Percentiles rank a stretch among this genome's conserved stretches.
phyloP scores from a whole-genome alignment of 2,329 filamentous ascomycete genomes.

The Claviceps sp. region DNA sequence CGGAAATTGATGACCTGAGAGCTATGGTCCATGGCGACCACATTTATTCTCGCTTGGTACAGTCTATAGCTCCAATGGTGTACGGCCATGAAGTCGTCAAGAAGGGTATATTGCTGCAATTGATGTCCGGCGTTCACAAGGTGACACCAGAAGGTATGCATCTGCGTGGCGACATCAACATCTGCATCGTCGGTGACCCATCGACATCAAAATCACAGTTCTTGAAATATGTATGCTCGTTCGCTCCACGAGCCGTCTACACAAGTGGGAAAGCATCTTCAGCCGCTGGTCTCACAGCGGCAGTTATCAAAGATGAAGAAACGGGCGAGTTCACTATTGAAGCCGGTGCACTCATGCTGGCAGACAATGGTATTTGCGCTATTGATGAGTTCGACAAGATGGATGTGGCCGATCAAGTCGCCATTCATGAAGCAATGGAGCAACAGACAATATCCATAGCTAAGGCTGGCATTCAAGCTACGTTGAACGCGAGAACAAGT shows the following conservation, averaged over 20 bases:
- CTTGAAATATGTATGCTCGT: slow-evolving; percentile 92
- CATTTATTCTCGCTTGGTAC: slow-evolving; percentile 84
- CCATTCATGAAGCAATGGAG: slow-evolving; percentile 99
- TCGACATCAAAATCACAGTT: slow-evolving; percentile 98
- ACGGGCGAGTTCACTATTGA: slow-evolving; percentile 98
- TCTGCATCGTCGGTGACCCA: slow-evolving; percentile 94
- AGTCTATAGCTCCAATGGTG: slow-evolving; percentile 91
- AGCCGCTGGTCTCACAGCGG: slow-evolving; percentile 90
- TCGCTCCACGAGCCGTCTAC: slow-evolving; percentile 93
- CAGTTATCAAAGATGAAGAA: slow-evolving; percentile 95
- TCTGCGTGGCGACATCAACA: slow-evolving; percentile 93
- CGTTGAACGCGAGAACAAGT: slow-evolving; percentile 85
- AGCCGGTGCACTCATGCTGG: slow-evolving; percentile 93
- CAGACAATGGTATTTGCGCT: slow-evolving; percentile 91
- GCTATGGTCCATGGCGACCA: slow-evolving; percentile 90
- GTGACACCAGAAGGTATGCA: slow-evolving; percentile 88
- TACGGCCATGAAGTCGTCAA: slow-evolving; percentile 97
- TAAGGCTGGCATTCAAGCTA: slow-evolving; percentile 96
- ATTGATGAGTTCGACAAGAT: slow-evolving; percentile 99
- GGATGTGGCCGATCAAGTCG: slow-evolving; percentile 93
- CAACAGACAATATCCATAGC: slow-evolving; percentile 99
- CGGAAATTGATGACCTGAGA: slow-evolving; percentile 84
- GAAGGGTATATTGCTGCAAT: slow-evolving; percentile 84
- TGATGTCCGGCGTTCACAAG: slow-evolving; percentile 94
- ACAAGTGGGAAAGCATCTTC: slow-evolving; percentile 97